Conservation (phyloP, 495 filamentous ascomycete genomes). For the Lasiosphaeris hirsuta region DNA sequence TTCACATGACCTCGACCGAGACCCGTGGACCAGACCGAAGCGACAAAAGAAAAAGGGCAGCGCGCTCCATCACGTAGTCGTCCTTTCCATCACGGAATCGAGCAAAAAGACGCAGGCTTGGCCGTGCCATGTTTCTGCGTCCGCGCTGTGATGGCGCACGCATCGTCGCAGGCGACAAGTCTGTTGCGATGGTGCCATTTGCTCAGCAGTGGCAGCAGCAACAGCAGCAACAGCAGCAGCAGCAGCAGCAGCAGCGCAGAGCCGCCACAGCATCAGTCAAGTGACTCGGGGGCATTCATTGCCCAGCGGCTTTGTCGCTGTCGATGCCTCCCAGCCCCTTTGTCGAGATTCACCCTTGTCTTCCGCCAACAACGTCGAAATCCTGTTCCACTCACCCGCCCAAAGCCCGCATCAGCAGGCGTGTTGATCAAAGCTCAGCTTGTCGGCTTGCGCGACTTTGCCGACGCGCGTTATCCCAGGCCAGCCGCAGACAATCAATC, state of each 20-base stretch:
- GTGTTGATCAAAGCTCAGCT: no score
- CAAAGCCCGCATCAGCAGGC: no score
- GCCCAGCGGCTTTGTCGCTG: slow-evolving; percentile 5
- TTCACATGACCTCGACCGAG: slow-evolving; percentile 39
- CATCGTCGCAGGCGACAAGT: background rate
- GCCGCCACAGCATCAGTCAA: background rate
- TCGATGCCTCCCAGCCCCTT: background rate
- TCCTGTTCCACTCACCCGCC: no score
- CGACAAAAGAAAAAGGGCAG: slow-evolving; percentile 26
- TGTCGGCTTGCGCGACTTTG: no score
- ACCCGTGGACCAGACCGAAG: slow-evolving; percentile 17
- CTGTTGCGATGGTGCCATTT: background rate
- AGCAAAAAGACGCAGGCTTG: no score
- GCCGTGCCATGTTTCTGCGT: background rate
- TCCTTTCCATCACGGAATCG: no score
- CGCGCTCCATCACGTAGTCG: no score
- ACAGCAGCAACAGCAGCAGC: background rate
- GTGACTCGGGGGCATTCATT: background rate
- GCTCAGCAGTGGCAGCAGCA: background rate
- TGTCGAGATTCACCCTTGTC: background rate
- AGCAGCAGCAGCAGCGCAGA: no score
- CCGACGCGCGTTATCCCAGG: no score
- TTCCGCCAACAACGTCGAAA: no score
- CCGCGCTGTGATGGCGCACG: background rate
- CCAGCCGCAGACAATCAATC: no score